Base-by-base conservation (phyloP, 176 grass and related monocot genomes). In the Triticum urartu region DNA sequence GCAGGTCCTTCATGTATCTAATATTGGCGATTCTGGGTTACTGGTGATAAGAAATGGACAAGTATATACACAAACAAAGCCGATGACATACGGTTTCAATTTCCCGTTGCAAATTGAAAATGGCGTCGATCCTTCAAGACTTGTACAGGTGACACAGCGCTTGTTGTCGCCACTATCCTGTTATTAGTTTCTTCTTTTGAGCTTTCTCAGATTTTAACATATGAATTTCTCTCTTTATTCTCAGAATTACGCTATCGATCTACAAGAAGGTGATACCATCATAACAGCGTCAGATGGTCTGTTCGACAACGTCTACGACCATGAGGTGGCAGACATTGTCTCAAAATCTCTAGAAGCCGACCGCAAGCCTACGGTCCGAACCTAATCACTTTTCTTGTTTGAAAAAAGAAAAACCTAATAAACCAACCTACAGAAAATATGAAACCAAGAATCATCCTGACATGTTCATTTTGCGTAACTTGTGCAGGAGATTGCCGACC, bases 51-150 rank as follows among this genome's bases (percentile, higher is more conserved):
- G 94, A 86, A 92, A 96, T 79, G 92, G 92, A 33, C 64, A 82
- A 38, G 64, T 99, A 47, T 92, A 92, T 65, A 88, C 76, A 73
- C 95, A 88, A 82, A 94, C 97, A 52, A 99, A 86, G 5, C 90
- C 97, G 0, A 99, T 99, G 97, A 93, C 95, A 28, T 99, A 96
- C 33, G 97, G 97, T 64, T 99, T 99, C 76, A 99, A 99, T 91
- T 99, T 99, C 62, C 97, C 97, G 7, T 78, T 99, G 79, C 97
- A 99, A 85, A 99, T 99, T 43, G 97, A 99, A 65, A 96, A 91
- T 82, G 97, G 97, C 0, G 97, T 96, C 14, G 90, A 99, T 86
- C 94, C 97, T 82, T 87, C 88, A 28, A 99, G 91, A 78, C 65
- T 90, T 75, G 77, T 96, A 43, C 92, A 96, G 92, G 97, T 99